A percentile compares a stretch with the other conserved stretches of the same genome.
Evolutionary conservation across 805 yeast species (phyloP).

Genomic region (Saturnispora quitensis): DNA sequence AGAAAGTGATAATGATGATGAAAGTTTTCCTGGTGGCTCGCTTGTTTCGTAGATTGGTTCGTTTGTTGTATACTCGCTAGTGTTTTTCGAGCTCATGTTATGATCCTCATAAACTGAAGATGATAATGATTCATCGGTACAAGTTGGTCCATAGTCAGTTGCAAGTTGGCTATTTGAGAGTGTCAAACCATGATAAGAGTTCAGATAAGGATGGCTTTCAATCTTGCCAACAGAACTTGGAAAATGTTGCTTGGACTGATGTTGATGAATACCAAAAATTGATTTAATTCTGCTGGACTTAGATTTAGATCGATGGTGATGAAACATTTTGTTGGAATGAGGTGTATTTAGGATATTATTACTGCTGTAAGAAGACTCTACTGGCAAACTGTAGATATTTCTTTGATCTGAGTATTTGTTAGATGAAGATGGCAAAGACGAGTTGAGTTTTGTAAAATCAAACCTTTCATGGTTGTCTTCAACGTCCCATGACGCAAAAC

Average conservation of each 20-base stretch:
- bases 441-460: neutral
- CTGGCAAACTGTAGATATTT: neutral
- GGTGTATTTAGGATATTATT: neutral
- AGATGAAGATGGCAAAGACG: neutral
- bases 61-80: neutral
- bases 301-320: neutral
- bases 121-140: neutral
- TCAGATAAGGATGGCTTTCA: neutral
- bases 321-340: neutral
- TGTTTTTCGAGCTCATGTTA: neutral
- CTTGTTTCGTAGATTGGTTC: neutral
- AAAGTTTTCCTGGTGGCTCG: neutral
- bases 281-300: neutral
- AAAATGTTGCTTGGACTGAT: neutral
- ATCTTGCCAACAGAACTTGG: neutral
- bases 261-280: neutral
- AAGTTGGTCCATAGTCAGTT: neutral
- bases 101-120: neutral
- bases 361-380: neutral
- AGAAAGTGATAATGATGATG: neutral
- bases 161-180: neutral
- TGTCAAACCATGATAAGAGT: neutral
- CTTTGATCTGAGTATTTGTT: neutral
- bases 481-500: slow-evolving; percentile 1
- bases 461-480: neutral